Conservation (phyloP, 257 asterid genomes). For the Anisodus acutangulus region DNA sequence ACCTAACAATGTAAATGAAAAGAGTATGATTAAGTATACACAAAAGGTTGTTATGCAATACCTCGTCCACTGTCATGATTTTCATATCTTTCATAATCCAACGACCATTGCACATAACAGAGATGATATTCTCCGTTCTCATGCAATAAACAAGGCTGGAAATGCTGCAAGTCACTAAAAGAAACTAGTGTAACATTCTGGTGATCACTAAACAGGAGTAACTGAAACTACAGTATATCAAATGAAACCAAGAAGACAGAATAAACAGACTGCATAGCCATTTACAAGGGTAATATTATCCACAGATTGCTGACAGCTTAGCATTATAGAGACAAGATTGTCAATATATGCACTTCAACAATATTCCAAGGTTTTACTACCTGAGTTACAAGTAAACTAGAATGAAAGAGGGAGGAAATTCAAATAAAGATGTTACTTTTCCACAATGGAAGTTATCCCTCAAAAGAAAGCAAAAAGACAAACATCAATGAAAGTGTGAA, state of each 20-base stretch:
- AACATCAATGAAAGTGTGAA: background rate
- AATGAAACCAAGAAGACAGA: background rate
- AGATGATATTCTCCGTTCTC: conserved; percentile 72
- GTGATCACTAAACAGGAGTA: conserved; percentile 5
- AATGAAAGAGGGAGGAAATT: background rate
- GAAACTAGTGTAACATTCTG: background rate
- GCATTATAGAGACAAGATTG: background rate
- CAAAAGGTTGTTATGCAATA: conserved; percentile 24
- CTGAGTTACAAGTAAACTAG: background rate
- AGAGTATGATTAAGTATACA: background rate
- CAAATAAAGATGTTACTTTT: background rate
- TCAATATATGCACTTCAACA: background rate
- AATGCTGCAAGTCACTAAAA: conserved; percentile 60
- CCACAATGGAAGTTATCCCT: background rate
- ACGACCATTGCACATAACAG: conserved; percentile 73
- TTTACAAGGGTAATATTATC: background rate
- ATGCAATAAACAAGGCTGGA: conserved; percentile 80
- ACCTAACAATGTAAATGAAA: background rate
- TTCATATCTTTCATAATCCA: conserved; percentile 77
- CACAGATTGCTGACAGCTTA: background rate
- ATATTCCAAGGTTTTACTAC: background rate
- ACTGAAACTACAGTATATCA: background rate
- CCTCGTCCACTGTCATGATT: conserved; percentile 68
- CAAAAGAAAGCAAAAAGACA: too few relatives aligned
- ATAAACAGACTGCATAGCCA: background rate